These are phyloP conservation scores for Sclerotinia subarctica DNA, from an alignment of 2,329 filamentous ascomycete genomes.

Conservation along the genomic window DNA sequence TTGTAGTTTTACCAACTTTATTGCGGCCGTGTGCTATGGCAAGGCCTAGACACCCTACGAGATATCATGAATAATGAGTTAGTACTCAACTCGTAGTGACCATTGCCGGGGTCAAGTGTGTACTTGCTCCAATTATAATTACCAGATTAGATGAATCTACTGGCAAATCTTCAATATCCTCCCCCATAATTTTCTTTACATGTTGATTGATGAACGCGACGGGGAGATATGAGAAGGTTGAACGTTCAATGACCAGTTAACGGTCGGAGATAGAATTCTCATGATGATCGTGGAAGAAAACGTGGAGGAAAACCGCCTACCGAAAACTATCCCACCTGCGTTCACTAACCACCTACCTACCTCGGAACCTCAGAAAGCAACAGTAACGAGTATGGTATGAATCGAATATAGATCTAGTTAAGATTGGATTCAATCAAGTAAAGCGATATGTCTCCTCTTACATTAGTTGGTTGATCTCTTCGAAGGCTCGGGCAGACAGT, in stretches of 20 bases:
- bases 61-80: not conserved
- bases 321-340: not conserved
- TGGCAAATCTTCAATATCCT: not conserved
- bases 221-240: not conserved
- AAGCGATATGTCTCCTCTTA: not conserved
- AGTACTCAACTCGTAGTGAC: not conserved
- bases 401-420: not conserved
- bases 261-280: not conserved
- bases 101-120: constrained; percentile 18
- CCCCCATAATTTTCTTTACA: not conserved
- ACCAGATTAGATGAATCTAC: constrained; percentile 2
- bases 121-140: constrained; percentile 32
- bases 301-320: not conserved
- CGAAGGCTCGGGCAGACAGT: not conserved
- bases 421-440: not conserved
- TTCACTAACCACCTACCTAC: not conserved
- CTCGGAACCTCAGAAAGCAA: not conserved
- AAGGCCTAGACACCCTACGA: constrained; percentile 43
- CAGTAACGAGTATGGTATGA: not conserved
- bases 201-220: not conserved
- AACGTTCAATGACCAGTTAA: not conserved
- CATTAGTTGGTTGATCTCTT: not conserved
- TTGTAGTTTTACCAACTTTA: constrained; percentile 34
- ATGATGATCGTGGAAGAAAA: not conserved
- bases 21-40: constrained; percentile 43